Evolutionary conservation across 495 filamentous ascomycete genomes (phyloP).

Genomic region (Annulohypoxylon maeteangense): DNA sequence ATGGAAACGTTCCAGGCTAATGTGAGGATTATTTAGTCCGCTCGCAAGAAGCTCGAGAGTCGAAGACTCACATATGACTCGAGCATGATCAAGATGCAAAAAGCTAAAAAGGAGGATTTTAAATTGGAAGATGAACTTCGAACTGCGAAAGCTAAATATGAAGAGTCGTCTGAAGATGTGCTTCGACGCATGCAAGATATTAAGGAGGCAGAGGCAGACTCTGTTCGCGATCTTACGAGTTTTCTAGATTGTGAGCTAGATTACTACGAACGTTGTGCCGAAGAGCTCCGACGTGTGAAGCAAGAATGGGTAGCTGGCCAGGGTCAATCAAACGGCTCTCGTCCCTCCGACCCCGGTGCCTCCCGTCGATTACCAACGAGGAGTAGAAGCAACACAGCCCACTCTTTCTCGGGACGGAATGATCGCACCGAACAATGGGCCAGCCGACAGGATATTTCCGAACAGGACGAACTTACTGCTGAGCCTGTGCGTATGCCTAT

Average conservation of each 20-base stretch:
- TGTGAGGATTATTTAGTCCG: conserved; percentile 59
- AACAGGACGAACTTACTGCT: conserved; percentile 51
- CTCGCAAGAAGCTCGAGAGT: conserved; percentile 94
- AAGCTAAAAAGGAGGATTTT: conserved; percentile 93
- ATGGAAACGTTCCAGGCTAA: conserved; percentile 18
- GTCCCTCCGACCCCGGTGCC: conserved; percentile 30
- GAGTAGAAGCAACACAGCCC: conserved; percentile 60
- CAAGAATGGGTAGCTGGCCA: conserved; percentile 56
- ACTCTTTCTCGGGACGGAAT: conserved; percentile 56
- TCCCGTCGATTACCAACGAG: conserved; percentile 49
- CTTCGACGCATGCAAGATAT: conserved; percentile 95
- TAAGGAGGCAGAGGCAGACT: conserved; percentile 88
- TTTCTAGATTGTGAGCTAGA: conserved; percentile 92
- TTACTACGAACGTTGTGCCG: conserved; percentile 90
- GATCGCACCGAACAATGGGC: conserved; percentile 49
- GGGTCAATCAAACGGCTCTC: conserved; percentile 43
- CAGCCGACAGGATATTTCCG: conserved; percentile 48
- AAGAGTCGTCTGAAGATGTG: conserved; percentile 95
- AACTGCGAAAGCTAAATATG: conserved; percentile 92
- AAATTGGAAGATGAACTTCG: conserved; percentile 92
- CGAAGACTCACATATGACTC: conserved; percentile 93
- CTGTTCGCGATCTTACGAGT: conserved; percentile 77
- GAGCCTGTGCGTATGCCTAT: conserved; percentile 69
- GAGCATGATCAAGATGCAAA: conserved; percentile 90
- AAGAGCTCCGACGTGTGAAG: conserved; percentile 66